Evolutionary conservation across 441 rosid species (phyloP).

Genomic region (Capsella rubella): DNA sequence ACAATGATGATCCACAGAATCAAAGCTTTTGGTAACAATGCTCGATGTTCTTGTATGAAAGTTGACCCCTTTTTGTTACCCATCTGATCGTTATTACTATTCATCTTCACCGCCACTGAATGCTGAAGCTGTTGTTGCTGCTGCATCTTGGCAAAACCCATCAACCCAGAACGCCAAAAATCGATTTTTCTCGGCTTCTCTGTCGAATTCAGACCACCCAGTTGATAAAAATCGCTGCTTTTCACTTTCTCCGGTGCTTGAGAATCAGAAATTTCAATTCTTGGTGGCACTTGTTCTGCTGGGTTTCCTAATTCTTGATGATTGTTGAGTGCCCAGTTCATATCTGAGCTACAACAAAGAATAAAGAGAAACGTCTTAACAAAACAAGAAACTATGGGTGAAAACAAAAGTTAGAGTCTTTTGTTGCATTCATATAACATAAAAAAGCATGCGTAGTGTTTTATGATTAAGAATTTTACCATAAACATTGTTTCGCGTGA

Average conservation of each 20-base stretch:
- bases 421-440: slow-evolving; percentile 16
- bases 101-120: slow-evolving; percentile 66
- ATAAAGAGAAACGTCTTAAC: slow-evolving; percentile 33
- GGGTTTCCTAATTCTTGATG: slow-evolving; percentile 42
- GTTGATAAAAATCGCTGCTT: slow-evolving; percentile 34
- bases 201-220: slow-evolving; percentile 13
- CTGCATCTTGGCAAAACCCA: slow-evolving; percentile 67
- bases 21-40: slow-evolving; percentile 71
- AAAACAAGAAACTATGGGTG: slow-evolving; percentile 29
- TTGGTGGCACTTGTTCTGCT: slow-evolving; percentile 33
- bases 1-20: slow-evolving; percentile 61
- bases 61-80: slow-evolving; percentile 70
- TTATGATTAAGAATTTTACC: slow-evolving; percentile 45
- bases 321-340: slow-evolving; percentile 56
- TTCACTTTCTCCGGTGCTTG: neutral
- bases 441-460: slow-evolving; percentile 39
- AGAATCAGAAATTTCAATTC: slow-evolving; percentile 13
- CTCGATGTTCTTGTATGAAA: slow-evolving; percentile 72
- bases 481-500: slow-evolving; percentile 59
- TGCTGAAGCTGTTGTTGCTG: slow-evolving; percentile 56
- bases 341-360: slow-evolving; percentile 54
- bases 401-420: slow-evolving; percentile 32
- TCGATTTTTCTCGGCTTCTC: slow-evolving; percentile 41
- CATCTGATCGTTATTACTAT: slow-evolving; percentile 53
- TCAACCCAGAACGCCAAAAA: slow-evolving; percentile 45